These are phyloP conservation scores for Neurospora discreta DNA, from an alignment of 495 filamentous ascomycete genomes.

Conservation along the genomic window DNA sequence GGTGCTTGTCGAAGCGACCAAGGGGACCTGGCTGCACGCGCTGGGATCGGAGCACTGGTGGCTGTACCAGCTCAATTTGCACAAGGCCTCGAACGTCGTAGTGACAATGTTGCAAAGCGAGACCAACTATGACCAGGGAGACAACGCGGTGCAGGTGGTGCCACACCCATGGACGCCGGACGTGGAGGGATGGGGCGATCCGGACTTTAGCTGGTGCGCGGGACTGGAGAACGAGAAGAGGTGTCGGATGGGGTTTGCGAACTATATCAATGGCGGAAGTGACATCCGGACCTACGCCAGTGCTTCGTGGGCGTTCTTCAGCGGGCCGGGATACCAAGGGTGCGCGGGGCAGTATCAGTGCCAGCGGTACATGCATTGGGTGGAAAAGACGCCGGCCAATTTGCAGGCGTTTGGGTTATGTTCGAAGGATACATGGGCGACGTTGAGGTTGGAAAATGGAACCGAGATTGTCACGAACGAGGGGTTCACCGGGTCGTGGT, in stretches of 20 bases:
- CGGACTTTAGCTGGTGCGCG: constrained; percentile 39
- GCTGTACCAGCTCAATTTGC: constrained; percentile 66
- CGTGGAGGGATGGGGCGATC: constrained; percentile 36
- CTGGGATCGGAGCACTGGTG: constrained; percentile 64
- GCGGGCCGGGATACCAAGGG: constrained; percentile 24
- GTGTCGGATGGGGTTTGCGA: constrained; percentile 32
- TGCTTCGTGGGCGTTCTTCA: constrained; percentile 64
- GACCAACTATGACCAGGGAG: constrained; percentile 81
- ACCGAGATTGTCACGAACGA: constrained; percentile 18
- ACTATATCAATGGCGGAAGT: constrained; percentile 48
- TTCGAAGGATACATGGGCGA: constrained; percentile 19
- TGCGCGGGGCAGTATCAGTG: constrained; percentile 23
- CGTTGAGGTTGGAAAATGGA: constrained; percentile 21
- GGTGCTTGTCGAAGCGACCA: constrained; percentile 44
- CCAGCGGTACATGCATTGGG: constrained; percentile 29
- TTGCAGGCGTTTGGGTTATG: constrained; percentile 31
- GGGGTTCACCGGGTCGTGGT: constrained; percentile 43
- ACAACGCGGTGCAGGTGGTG: constrained; percentile 45
- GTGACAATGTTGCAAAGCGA: constrained; percentile 77
- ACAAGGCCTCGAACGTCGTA: constrained; percentile 62
- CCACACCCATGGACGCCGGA: constrained; percentile 40
- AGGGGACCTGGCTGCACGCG: constrained; percentile 54
- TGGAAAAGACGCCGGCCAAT: constrained; percentile 20
- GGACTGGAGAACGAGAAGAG: constrained; percentile 15
- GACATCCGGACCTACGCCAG: constrained; percentile 47